phyloP scores from a whole-genome alignment of 2,329 filamentous ascomycete species.

The Dryadomyces sulphureus region DNA sequence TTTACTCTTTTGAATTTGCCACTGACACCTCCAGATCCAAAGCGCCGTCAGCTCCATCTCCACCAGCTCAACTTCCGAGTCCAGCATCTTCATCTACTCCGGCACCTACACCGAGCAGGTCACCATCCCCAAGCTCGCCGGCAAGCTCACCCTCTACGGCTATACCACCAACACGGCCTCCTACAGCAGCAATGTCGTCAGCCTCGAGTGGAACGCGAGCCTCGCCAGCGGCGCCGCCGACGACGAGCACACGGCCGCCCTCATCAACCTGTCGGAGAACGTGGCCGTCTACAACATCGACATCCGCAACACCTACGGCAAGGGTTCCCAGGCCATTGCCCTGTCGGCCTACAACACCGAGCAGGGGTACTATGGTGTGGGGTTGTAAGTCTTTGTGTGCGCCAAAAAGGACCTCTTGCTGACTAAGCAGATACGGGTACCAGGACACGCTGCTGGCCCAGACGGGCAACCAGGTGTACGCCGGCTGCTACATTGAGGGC shows the following conservation, averaged over 20 bases:
- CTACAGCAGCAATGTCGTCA: slow-evolving; percentile 44
- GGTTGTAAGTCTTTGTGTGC: slow-evolving; percentile 14
- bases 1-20: too few relatives aligned
- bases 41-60: slow-evolving; percentile 43
- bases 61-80: slow-evolving; percentile 29
- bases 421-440: slow-evolving; percentile 21
- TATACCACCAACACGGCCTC: slow-evolving; percentile 36
- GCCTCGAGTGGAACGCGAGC: slow-evolving; percentile 27
- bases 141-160: slow-evolving; percentile 35
- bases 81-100: slow-evolving; percentile 47
- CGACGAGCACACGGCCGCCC: slow-evolving; percentile 31
- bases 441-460: slow-evolving; percentile 35
- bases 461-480: slow-evolving; percentile 31
- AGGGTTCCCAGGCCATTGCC: slow-evolving; percentile 31
- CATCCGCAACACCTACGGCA: slow-evolving; percentile 29
- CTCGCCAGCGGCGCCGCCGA: slow-evolving; percentile 33
- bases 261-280: slow-evolving; percentile 29
- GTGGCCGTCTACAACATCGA: slow-evolving; percentile 50
- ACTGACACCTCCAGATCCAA: slow-evolving; percentile 23
- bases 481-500: slow-evolving; percentile 22
- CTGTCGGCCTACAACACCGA: slow-evolving; percentile 26
- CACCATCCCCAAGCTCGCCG: slow-evolving; percentile 30
- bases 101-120: slow-evolving; percentile 50
- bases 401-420: not conserved
- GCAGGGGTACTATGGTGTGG: slow-evolving; percentile 31